phyloP scores from a whole-genome alignment of 352 stramenopile species.

The Phytophthora foliorum region DNA sequence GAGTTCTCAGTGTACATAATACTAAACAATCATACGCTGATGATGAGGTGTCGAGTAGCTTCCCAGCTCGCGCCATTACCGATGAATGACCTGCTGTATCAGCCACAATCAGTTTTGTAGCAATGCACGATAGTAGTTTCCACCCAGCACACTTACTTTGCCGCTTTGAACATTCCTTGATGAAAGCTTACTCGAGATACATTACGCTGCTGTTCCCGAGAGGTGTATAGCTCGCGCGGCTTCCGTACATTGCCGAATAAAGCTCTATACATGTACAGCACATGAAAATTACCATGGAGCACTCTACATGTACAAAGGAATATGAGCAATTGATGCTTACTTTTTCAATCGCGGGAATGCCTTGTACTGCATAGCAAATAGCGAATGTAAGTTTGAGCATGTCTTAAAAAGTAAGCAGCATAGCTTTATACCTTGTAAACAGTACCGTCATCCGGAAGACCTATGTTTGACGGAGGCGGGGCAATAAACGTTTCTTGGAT shows the following conservation, averaged over 20 bases:
- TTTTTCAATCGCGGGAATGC: constrained; percentile 86
- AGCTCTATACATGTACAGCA: constrained; percentile 33
- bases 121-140: neutral
- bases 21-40: constrained; percentile 50
- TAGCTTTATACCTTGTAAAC: constrained; percentile 68
- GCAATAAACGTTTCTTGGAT: constrained; percentile 89
- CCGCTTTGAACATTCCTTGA: constrained; percentile 73
- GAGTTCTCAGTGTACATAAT: neutral
- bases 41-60: constrained; percentile 68
- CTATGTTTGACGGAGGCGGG: constrained; percentile 81
- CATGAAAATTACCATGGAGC: neutral
- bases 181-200: constrained; percentile 80
- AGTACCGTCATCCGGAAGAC: constrained; percentile 79
- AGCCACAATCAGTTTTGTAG: constrained; percentile 9
- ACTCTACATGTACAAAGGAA: neutral
- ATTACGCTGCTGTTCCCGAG: constrained; percentile 79
- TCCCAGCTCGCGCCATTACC: constrained; percentile 72
- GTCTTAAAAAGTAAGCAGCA: neutral
- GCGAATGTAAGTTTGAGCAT: neutral
- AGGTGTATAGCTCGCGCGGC: constrained; percentile 76
- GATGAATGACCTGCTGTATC: constrained; percentile 53
- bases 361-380: constrained; percentile 66
- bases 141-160: constrained; percentile 46
- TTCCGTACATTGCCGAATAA: constrained; percentile 82
- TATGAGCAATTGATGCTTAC: constrained; percentile 37